phyloP scores from a whole-genome alignment of 116 monocot genomes.

The Posidonia oceanica region DNA sequence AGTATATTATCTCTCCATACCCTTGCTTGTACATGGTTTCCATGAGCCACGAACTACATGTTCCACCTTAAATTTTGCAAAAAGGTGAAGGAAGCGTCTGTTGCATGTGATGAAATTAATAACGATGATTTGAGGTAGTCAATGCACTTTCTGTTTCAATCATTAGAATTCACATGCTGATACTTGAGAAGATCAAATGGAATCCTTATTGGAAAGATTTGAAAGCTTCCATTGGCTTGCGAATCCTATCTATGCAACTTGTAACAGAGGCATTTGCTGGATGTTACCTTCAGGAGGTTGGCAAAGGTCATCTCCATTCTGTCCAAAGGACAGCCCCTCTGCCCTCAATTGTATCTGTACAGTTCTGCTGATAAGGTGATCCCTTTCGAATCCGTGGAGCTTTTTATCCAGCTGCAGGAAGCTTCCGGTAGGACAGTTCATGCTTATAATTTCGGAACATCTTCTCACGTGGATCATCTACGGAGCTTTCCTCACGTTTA shows the following conservation, averaged over 20 bases:
- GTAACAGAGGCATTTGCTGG: slow-evolving; percentile 2
- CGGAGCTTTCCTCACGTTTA: slow-evolving; percentile 68
- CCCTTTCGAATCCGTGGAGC: slow-evolving; percentile 46
- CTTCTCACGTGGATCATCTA: slow-evolving; percentile 92
- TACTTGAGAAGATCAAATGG: too few relatives aligned
- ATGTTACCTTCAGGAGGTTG: slow-evolving; percentile 48
- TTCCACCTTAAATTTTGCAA: not conserved
- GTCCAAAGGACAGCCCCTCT: slow-evolving; percentile 49
- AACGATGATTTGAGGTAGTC: too few relatives aligned
- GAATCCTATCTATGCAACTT: not conserved
- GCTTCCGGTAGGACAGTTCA: slow-evolving; percentile 31
- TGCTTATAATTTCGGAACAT: slow-evolving; percentile 55
- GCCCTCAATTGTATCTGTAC: slow-evolving; percentile 89
- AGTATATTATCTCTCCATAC: not conserved
- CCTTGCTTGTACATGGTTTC: not conserved
- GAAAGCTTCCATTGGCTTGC: too few relatives aligned
- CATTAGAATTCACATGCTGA: not conserved
- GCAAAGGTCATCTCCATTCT: slow-evolving; percentile 40
- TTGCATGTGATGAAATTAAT: too few relatives aligned
- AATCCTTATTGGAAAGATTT: too few relatives aligned
- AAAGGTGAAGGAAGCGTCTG: too few relatives aligned
- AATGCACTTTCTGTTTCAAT: too few relatives aligned
- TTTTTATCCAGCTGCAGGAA: slow-evolving; percentile 62
- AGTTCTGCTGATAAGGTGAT: slow-evolving; percentile 83
- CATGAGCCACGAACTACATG: too few relatives aligned